phyloP scores from a whole-genome alignment of 2,329 filamentous ascomycete genomes.

The Drechslerella coelobrocha region DNA sequence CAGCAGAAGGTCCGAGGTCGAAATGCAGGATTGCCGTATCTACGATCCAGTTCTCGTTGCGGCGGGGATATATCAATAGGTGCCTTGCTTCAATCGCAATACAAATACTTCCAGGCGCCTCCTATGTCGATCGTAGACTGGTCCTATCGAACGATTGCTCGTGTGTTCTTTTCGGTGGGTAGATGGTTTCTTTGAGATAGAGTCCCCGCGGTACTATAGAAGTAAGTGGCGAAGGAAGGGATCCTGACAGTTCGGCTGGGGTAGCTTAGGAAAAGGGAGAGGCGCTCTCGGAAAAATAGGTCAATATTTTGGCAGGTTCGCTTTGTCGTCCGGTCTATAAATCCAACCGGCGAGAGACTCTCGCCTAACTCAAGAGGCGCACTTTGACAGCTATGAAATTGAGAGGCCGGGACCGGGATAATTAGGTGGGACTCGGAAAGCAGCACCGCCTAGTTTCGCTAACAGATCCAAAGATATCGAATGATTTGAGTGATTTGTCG shows the following conservation, averaged over 20 bases:
- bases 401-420: conserved; percentile 30
- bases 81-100: too few species aligned
- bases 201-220: conserved; percentile 13
- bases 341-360: conserved; percentile 29
- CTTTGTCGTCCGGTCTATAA: conserved; percentile 49
- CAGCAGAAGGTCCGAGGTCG: too few species aligned
- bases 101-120: too few species aligned
- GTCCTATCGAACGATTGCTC: background rate
- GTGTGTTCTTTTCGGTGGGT: background rate
- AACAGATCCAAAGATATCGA: conserved; percentile 9
- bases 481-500: conserved; percentile 49
- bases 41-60: too few species aligned
- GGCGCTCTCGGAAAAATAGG: conserved; percentile 51
- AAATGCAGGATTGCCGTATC: too few species aligned
- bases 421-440: conserved; percentile 19
- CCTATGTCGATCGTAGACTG: background rate
- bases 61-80: too few species aligned
- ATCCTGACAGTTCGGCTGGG: conserved; percentile 2
- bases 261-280: conserved; percentile 24
- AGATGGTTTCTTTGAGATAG: conserved; percentile 6
- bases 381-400: conserved; percentile 29
- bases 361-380: conserved; percentile 40
- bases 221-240: conserved; percentile 9
- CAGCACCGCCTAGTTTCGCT: conserved; percentile 10
- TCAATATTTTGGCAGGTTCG: conserved; percentile 27